These are phyloP conservation scores for Arctium minus DNA, from an alignment of 129 eudicot species.

Conservation along the genomic window DNA sequence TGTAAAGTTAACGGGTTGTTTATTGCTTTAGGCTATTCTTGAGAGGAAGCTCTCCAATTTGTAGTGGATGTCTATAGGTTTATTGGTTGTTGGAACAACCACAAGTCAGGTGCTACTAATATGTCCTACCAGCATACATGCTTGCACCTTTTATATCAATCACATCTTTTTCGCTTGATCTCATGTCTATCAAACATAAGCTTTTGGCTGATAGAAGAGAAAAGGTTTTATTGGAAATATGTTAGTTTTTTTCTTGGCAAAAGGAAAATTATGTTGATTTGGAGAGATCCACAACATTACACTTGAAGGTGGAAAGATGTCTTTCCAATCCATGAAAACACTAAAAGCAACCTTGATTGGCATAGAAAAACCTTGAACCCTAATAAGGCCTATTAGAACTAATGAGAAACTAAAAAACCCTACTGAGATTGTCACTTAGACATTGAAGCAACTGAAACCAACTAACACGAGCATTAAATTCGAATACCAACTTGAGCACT, in stretches of 20 bases:
- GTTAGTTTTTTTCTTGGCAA: neutral
- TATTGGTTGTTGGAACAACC: conserved; percentile 89
- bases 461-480: neutral
- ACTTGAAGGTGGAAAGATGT: neutral
- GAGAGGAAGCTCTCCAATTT: conserved; percentile 81
- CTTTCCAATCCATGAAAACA: neutral
- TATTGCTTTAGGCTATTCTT: conserved; percentile 61
- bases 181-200: neutral
- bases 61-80: conserved; percentile 83
- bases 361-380: neutral
- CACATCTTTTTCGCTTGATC: neutral
- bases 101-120: conserved; percentile 81
- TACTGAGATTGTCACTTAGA: no score
- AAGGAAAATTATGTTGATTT: neutral
- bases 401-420: no score
- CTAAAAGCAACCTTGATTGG: neutral
- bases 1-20: conserved; percentile 13
- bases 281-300: neutral
- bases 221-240: neutral
- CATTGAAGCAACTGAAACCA: neutral
- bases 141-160: conserved; percentile 1
- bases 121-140: conserved; percentile 4
- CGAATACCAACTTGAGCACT: neutral
- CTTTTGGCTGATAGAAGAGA: conserved; percentile 1
- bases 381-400: neutral